Conservation (phyloP, 106 monocot genomes). For the Allium cepa region DNA sequence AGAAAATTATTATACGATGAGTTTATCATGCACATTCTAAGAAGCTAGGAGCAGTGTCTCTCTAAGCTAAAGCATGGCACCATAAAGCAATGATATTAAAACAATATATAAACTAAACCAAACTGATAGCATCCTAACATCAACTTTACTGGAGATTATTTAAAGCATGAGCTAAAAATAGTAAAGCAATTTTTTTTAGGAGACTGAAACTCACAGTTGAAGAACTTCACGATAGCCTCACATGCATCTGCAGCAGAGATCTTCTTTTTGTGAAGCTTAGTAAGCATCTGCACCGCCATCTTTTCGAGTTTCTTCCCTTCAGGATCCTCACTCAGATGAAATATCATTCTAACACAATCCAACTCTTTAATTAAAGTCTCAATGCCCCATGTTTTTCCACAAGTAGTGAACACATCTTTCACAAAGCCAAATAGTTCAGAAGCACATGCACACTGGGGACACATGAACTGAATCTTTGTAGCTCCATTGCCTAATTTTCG, state of each 20-base stretch:
- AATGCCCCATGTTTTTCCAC: constrained; percentile 76
- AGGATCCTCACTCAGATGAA: constrained; percentile 61
- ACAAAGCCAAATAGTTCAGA: constrained; percentile 97
- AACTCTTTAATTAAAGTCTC: constrained; percentile 85
- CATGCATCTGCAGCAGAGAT: constrained; percentile 58
- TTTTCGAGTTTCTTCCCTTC: constrained; percentile 66
- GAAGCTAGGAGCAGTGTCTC: too few relatives aligned
- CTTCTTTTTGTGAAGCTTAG: constrained; percentile 51
- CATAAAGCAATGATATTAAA: too few relatives aligned
- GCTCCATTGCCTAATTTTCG: constrained; percentile 49
- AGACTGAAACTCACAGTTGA: constrained; percentile 61
- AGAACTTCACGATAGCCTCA: constrained; percentile 58
- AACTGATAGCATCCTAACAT: too few relatives aligned
- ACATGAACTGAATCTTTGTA: constrained; percentile 90
- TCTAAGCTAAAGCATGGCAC: too few relatives aligned
- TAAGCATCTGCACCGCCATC: constrained; percentile 60
- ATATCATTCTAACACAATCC: constrained; percentile 83
- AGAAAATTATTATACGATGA: too few relatives aligned
- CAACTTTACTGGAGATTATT: too few relatives aligned
- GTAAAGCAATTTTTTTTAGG: background rate
- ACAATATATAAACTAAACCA: too few relatives aligned
- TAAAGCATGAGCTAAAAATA: too few relatives aligned
- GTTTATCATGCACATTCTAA: too few relatives aligned
- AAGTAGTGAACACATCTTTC: constrained; percentile 85
- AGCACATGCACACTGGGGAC: constrained; percentile 72